Base-by-base conservation (phyloP, 805 yeast species). In the Lipomyces yamanashiensis region DNA sequence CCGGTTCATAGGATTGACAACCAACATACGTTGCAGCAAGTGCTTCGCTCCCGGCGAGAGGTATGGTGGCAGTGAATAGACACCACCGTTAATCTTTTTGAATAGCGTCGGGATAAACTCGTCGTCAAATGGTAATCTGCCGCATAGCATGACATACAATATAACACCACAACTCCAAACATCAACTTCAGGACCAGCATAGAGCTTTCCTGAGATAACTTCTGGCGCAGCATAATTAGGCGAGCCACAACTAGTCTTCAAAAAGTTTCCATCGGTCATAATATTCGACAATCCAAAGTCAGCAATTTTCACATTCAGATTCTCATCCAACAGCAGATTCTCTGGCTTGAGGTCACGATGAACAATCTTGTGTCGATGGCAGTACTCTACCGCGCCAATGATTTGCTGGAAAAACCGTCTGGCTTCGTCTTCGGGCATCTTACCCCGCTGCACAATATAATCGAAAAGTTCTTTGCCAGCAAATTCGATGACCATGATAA, bases 211-310 rank as follows among this genome's bases (percentile, higher is more conserved):
- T 66, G 92, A 86, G 62, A 92, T 92, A 36, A 92, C 98, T 77
- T 92, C 98, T 0, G 98, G 98, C 0, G 98, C 98, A 6, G 98
- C 98, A 76, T 92, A 92, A 74, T 93, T 93, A 61, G 98, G 98
- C 7, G 96, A 88, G 4, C 98, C 98, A 79, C 98, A 93, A 70
- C 92, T 86, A 1, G 98, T 92, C 74, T 92, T 93, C 73, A 92
- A 81, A 75, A 92, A 92, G 75, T 92, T 92, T 64, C 98, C 98
- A 77, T 92, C 98, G 17, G 97, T 93, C 98, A 92, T 92, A 70
- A 92, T 92, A 75, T 92, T 92, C 34, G 96, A 89, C 54, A 92
- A 81, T 7, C 98, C 98, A 72, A 92, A 92, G 79, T 92, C 98
- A 9, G 98, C 98, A 78, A 92, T 93, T 76, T 93, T 92, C 58